Conservation (phyloP, 257 asterid genomes). For the Dorcoceras hygrometricum region DNA sequence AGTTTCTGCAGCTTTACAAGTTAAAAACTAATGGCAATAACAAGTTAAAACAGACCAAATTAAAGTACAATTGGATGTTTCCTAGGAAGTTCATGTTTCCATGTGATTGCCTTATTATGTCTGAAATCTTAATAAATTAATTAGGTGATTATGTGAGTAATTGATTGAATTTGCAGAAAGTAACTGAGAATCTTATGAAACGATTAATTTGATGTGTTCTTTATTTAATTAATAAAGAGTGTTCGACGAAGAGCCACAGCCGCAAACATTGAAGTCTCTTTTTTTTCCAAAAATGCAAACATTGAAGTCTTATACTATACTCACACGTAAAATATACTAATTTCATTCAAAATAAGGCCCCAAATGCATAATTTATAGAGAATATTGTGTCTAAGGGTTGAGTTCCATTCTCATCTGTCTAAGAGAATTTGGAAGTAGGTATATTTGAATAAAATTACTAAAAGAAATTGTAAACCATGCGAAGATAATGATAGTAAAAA, state of each 20-base stretch:
- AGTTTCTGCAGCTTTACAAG: neutral
- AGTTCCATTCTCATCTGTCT: too few species aligned
- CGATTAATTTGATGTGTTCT: too few species aligned
- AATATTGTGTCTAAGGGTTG: too few species aligned
- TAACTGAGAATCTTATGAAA: neutral
- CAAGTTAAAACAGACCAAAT: neutral
- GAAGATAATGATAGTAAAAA: too few species aligned
- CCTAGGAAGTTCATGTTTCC: neutral
- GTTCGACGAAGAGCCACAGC: neutral
- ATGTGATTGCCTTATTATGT: neutral
- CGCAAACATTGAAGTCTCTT: neutral
- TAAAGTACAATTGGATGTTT: neutral
- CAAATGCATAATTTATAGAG: too few species aligned
- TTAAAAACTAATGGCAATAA: neutral
- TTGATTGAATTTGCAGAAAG: neutral
- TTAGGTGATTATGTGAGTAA: neutral
- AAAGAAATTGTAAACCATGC: too few species aligned
- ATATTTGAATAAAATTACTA: too few species aligned
- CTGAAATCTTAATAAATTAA: neutral
- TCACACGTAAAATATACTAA: too few species aligned
- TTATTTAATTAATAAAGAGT: neutral
- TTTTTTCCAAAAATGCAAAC: too few species aligned
- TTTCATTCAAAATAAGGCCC: too few species aligned
- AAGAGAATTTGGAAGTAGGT: too few species aligned
- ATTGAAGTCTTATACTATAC: neutral